These are phyloP conservation scores for Starmerella gropengiesseri DNA, from an alignment of 805 yeast genomes.

Conservation along the genomic window DNA sequence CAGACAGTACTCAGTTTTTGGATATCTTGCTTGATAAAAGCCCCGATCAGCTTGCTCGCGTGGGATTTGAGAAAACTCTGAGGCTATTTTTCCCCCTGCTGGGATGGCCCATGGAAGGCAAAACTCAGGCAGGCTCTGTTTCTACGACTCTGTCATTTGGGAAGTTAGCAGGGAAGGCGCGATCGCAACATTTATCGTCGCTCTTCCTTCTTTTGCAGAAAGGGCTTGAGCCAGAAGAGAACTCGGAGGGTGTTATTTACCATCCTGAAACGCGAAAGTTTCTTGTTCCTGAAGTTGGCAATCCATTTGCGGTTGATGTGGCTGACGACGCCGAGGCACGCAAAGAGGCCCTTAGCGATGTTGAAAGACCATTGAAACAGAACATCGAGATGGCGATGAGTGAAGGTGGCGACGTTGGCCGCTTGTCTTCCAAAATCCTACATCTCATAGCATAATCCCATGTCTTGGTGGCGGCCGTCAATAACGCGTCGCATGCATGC, in stretches of 20 bases:
- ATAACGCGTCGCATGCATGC: too few species aligned
- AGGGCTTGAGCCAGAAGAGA: constrained; percentile 16
- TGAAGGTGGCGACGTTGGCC: constrained; percentile 21
- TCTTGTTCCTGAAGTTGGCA: constrained; percentile 16
- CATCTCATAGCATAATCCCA: neutral
- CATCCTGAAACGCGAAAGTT: constrained; percentile 19
- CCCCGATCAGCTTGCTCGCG: constrained; percentile 18
- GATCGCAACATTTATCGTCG: constrained; percentile 22
- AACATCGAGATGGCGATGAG: constrained; percentile 8
- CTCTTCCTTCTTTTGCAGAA: constrained; percentile 15
- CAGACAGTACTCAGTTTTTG: constrained; percentile 61
- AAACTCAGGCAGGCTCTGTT: constrained; percentile 19
- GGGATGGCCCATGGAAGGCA: constrained; percentile 45
- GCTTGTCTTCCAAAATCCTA: constrained; percentile 2
- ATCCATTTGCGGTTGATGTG: constrained; percentile 19
- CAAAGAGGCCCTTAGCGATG: constrained; percentile 14
- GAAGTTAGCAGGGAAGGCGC: constrained; percentile 23
- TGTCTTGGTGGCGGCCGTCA: neutral
- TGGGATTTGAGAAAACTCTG: constrained; percentile 30
- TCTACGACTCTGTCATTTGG: constrained; percentile 21
- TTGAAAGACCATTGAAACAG: constrained; percentile 10
- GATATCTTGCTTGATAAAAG: constrained; percentile 40
- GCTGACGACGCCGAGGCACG: constrained; percentile 24
- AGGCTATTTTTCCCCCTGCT: constrained; percentile 56
- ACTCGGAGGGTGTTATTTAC: neutral